A percentile compares a stretch with the other conserved stretches of the same genome.
phyloP scores from a whole-genome alignment of 1,284 basidiomycete species.

The Neolentinus lepideus region DNA sequence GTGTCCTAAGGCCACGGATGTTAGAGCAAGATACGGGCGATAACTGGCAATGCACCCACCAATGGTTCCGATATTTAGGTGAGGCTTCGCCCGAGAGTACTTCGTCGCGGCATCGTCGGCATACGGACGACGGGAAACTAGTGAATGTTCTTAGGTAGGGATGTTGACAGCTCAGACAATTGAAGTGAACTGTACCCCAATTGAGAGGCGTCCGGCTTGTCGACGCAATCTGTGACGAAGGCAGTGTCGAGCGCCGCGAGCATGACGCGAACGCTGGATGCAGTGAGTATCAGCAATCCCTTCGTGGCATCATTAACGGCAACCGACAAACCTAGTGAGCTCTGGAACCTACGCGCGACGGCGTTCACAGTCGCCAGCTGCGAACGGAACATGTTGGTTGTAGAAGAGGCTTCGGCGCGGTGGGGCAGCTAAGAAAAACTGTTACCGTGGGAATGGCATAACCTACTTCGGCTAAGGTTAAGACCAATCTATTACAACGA shows the following conservation, averaged over 20 bases:
- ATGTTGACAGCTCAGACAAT: neutral
- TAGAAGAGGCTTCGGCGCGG: conserved; percentile 10
- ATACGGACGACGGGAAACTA: conserved; percentile 52
- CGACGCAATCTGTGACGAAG: neutral
- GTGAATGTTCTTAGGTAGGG: neutral
- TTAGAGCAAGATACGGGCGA: conserved; percentile 9
- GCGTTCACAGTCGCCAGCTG: conserved; percentile 44
- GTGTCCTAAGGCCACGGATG: conserved; percentile 48
- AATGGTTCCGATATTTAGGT: conserved; percentile 97
- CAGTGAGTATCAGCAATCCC: neutral
- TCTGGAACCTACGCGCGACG: conserved; percentile 40
- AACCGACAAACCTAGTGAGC: conserved; percentile 35
- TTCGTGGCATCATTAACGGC: neutral
- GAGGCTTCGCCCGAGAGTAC: conserved; percentile 85
- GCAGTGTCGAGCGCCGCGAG: neutral
- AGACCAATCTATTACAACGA: neutral
- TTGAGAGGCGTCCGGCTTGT: neutral
- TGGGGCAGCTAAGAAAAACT: conserved; percentile 6
- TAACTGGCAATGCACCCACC: conserved; percentile 35
- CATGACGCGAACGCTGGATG: neutral
- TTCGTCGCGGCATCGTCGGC: conserved; percentile 54
- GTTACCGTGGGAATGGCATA: neutral
- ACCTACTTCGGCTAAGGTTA: neutral
- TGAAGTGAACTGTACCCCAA: neutral
- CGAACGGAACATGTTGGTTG: conserved; percentile 28